These are phyloP conservation scores for Rhodotorula taiwanensis DNA, from an alignment of 768 basidiomycete species.

Conservation along the genomic window DNA sequence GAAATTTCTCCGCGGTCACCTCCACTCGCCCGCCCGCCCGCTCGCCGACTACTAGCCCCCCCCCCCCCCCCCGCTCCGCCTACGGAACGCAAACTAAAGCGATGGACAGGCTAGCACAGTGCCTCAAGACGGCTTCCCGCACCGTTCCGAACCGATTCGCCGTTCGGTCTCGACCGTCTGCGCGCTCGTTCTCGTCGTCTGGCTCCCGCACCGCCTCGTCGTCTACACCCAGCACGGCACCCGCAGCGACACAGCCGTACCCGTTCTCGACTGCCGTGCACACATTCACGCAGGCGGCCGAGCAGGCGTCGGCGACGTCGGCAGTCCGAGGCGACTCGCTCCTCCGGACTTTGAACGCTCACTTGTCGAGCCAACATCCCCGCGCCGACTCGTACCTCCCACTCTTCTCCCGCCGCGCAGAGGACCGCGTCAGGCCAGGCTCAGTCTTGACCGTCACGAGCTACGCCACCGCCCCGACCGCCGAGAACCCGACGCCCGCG, in stretches of 20 bases:
- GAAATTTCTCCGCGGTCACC: neutral
- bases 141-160: too few species aligned
- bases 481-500: conserved; percentile 28
- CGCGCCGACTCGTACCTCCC: conserved; percentile 40
- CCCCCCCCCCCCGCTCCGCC: too few species aligned
- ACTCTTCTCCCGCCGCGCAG: conserved; percentile 66
- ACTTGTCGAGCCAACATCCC: conserved; percentile 28
- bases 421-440: conserved; percentile 65
- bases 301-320: too few species aligned
- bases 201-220: neutral
- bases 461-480: conserved; percentile 63
- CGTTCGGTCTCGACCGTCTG: neutral
- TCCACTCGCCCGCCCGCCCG: neutral
- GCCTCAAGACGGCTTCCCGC: too few species aligned
- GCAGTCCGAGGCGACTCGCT: too few species aligned
- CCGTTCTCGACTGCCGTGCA: conserved; percentile 19
- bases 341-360: conserved; percentile 32
- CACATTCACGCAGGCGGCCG: conserved; percentile 2
- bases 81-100: too few species aligned
- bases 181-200: neutral
- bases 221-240: neutral
- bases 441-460: conserved; percentile 76
- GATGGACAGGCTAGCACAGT: too few species aligned
- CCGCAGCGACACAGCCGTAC: neutral
- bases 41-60: neutral